Conservation (phyloP, 2,329 filamentous ascomycete species). For the Paraconiothyrium brasiliense region DNA sequence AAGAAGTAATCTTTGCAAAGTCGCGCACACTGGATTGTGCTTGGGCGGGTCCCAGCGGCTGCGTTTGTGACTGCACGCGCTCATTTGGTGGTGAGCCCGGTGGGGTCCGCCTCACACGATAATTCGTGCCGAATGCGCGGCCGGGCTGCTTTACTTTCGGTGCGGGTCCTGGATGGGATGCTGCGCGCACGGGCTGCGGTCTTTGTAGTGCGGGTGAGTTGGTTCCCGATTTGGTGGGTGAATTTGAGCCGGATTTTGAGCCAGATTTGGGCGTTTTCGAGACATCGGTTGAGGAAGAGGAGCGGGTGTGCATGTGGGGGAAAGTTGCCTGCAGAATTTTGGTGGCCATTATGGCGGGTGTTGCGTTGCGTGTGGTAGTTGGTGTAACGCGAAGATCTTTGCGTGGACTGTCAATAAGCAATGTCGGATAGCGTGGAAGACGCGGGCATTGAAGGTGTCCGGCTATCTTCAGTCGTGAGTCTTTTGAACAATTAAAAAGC, state of each 20-base stretch:
- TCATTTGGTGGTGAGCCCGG: background rate
- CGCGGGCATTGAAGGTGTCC: background rate
- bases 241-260: background rate
- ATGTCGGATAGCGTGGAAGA: background rate
- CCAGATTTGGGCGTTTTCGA: background rate
- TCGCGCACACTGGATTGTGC: conserved; percentile 7
- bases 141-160: conserved; percentile 3
- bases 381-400: background rate
- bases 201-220: background rate
- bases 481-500: no score
- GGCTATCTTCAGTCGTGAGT: background rate
- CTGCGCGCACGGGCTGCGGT: background rate
- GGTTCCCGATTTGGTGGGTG: background rate
- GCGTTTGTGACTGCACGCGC: background rate
- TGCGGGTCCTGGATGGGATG: conserved; percentile 7
- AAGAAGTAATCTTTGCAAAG: conserved; percentile 1
- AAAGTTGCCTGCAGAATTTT: background rate
- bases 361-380: background rate
- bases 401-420: background rate
- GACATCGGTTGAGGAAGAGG: conserved; percentile 5
- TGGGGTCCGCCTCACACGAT: conserved; percentile 8
- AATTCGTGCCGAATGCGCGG: conserved; percentile 12
- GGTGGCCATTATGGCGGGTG: background rate
- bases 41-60: background rate
- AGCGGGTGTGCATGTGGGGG: conserved; percentile 1